These are phyloP conservation scores for Suillus bovinus DNA, from an alignment of 768 basidiomycete genomes.

Conservation along the genomic window DNA sequence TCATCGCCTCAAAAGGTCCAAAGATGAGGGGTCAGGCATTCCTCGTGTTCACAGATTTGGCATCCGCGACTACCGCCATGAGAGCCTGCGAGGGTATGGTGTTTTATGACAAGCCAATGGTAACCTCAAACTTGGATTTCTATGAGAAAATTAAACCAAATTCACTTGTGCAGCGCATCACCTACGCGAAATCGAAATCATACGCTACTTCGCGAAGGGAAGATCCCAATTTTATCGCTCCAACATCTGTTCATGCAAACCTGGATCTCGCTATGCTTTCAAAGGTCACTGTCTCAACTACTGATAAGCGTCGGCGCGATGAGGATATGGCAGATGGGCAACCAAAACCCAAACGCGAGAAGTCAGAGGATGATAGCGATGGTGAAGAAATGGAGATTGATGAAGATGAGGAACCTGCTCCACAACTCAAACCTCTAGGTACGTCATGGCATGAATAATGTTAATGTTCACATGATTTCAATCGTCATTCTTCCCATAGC, in stretches of 20 bases:
- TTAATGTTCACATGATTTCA: slow-evolving; percentile 30
- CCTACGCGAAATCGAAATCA: slow-evolving; percentile 88
- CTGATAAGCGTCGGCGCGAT: slow-evolving; percentile 69
- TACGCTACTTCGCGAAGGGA: slow-evolving; percentile 78
- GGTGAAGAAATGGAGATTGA: slow-evolving; percentile 96
- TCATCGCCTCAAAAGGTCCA: slow-evolving; percentile 82
- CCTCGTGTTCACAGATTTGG: slow-evolving; percentile 91
- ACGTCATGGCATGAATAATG: slow-evolving; percentile 27
- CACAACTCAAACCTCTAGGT: slow-evolving; percentile 45
- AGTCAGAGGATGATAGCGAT: slow-evolving; percentile 61
- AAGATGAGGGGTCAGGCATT: slow-evolving; percentile 95
- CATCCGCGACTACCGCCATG: slow-evolving; percentile 89
- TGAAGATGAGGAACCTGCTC: slow-evolving; percentile 72
- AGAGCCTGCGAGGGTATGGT: slow-evolving; percentile 90
- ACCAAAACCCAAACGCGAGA: slow-evolving; percentile 67
- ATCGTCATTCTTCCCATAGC: slow-evolving; percentile 27
- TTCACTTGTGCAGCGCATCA: slow-evolving; percentile 64
- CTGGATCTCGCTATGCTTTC: slow-evolving; percentile 43
- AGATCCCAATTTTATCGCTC: slow-evolving; percentile 80
- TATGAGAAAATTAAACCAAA: neutral
- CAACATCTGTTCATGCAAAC: slow-evolving; percentile 63
- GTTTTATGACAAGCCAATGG: slow-evolving; percentile 92
- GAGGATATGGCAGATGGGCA: slow-evolving; percentile 55
- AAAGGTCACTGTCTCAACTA: slow-evolving; percentile 33
- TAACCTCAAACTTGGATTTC: slow-evolving; percentile 41